Conservation (phyloP, 1,284 basidiomycete genomes). For the Cutaneotrichosporon sp. region DNA sequence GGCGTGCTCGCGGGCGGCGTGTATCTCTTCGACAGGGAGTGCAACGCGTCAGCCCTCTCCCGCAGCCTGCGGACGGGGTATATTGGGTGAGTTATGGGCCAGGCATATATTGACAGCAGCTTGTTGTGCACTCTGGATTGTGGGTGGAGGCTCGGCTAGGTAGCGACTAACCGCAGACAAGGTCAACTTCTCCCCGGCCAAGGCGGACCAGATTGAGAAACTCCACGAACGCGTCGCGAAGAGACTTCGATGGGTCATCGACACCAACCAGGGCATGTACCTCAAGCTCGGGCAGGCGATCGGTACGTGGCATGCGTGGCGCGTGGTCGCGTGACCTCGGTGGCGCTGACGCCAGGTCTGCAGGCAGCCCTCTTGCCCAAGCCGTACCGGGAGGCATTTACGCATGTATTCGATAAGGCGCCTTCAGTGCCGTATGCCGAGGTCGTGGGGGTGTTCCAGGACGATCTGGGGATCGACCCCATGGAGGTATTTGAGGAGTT, state of each 20-base stretch:
- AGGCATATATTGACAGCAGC: constrained; percentile 31
- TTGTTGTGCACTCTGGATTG: constrained; percentile 46
- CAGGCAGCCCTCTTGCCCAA: constrained; percentile 76
- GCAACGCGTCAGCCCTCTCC: constrained; percentile 62
- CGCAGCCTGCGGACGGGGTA: constrained; percentile 64
- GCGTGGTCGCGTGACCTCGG: background rate
- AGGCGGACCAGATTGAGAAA: constrained; percentile 62
- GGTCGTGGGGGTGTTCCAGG: constrained; percentile 62
- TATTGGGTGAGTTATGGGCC: constrained; percentile 51
- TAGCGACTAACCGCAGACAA: constrained; percentile 54
- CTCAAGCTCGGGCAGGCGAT: constrained; percentile 71
- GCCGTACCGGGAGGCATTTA: constrained; percentile 74
- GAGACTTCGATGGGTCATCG: constrained; percentile 68
- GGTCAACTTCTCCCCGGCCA: constrained; percentile 67
- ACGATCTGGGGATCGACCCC: constrained; percentile 64
- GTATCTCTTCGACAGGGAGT: constrained; percentile 57
- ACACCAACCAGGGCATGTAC: constrained; percentile 76
- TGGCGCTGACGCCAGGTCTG: constrained; percentile 54
- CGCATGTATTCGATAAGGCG: constrained; percentile 75
- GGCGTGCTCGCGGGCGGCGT: constrained; percentile 49
- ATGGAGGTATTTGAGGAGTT: constrained; percentile 72
- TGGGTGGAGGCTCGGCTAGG: constrained; percentile 13
- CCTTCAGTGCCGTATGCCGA: constrained; percentile 71
- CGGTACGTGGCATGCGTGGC: constrained; percentile 20
- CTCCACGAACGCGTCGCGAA: constrained; percentile 76